A percentile compares a stretch with the other conserved stretches of the same genome.
These are phyloP conservation scores for Ambrosiella beaveri DNA, from an alignment of 2,329 filamentous ascomycete species.

Conservation along the genomic window DNA sequence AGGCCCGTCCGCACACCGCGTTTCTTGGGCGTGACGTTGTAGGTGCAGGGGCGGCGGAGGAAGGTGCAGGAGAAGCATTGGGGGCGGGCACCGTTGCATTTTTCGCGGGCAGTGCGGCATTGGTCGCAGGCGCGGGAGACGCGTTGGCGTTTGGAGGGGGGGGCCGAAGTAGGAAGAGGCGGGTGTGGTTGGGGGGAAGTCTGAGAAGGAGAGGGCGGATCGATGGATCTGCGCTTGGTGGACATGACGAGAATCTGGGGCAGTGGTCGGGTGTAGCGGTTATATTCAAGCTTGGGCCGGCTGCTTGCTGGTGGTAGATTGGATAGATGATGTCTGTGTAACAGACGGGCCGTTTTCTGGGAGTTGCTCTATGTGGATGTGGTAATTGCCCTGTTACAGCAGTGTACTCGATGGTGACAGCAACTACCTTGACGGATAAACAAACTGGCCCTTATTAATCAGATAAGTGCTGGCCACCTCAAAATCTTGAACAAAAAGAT, in stretches of 20 bases:
- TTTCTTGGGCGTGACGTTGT: conserved; percentile 57
- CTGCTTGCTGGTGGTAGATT: no score
- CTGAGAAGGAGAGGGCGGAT: conserved; percentile 10
- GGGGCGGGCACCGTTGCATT: conserved; percentile 53
- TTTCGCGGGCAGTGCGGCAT: conserved; percentile 48
- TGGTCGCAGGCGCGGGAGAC: conserved; percentile 54
- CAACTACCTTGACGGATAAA: no score
- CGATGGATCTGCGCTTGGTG: conserved; percentile 22
- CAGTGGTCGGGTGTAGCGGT: background rate
- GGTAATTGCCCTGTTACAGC: no score
- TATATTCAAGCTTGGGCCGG: background rate
- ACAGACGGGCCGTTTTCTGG: no score
- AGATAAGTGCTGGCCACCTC: no score
- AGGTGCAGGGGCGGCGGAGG: conserved; percentile 49
- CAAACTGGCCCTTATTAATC: no score
- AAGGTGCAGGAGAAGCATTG: conserved; percentile 48
- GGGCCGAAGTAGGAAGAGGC: conserved; percentile 8
- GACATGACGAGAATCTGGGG: conserved; percentile 19
- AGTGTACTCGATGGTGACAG: no score
- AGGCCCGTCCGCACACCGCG: conserved; percentile 67
- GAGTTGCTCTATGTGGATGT: no score
- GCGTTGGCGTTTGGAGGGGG: conserved; percentile 39
- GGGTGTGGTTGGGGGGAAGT: conserved; percentile 15
- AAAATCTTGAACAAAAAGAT: no score
- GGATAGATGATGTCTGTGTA: no score